Base-by-base conservation (phyloP, 192 early-diverging fungal species). In the Endogone sp. region DNA sequence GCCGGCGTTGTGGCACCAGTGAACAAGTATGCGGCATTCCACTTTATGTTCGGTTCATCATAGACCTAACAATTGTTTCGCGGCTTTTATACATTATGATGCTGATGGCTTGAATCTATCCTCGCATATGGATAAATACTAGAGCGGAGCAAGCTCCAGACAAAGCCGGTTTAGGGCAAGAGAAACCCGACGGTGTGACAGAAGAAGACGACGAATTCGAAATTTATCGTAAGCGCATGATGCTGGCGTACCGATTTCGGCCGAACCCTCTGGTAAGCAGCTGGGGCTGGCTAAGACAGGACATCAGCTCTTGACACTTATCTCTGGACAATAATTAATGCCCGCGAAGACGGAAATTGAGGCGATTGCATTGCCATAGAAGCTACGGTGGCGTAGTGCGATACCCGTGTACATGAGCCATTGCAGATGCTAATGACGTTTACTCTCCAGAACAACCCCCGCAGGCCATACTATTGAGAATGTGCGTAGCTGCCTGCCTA, bases 381-480 rank as follows among this genome's bases (percentile, higher is more conserved):
- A n/a, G n/a, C n/a, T n/a, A n/a, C n/a, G n/a, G n/a, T n/a, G n/a
- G n/a, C n/a, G n/a, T n/a, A n/a, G n/a, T n/a, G 54, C 27, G 29
- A 11, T 59, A n/a, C 22, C 20, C 11, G 21, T 37, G 31, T 68
- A 68, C 60, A 16, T 49, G 24, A 28, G 11, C 37, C 62, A 8
- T 29, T 10, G 66, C 21, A n/a, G 30, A 16, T 65, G 16, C 26
- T 65, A 30, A 44, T 65, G 23, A 24, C 63, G 29, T 58, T 65
- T 67, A 63, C 63, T 63, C 70, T 71, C 66, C 58, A 71, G 70
- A 71, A 71, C 63, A 71, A 71, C 64, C 70, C 70, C 32, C 70
- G 70, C 64, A 63, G 70, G 66, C 70, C 70, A 71, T 71, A 73
- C 69, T 70, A 71, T 71, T 71, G 63, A 71, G 59, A 70, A 68